A percentile compares a stretch with the other conserved stretches of the same genome.
These are phyloP conservation scores for Boletus pseudopeckii DNA, from an alignment of 768 basidiomycete genomes.

Conservation along the genomic window DNA sequence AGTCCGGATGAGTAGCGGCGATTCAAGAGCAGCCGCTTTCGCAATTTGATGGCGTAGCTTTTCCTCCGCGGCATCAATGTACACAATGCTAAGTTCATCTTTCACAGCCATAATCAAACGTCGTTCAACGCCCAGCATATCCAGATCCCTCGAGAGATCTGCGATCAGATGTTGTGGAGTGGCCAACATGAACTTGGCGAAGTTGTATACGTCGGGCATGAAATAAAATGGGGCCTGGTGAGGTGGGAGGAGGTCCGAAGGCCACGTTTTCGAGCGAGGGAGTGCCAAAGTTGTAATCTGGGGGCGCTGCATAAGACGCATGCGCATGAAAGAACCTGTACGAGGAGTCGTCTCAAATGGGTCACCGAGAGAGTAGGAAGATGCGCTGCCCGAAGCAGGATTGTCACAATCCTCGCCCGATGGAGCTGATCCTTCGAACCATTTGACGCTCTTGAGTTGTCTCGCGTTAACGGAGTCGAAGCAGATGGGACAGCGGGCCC, in stretches of 20 bases:
- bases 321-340: slow-evolving; percentile 60
- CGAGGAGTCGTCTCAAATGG: slow-evolving; percentile 40
- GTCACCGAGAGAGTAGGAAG: slow-evolving; percentile 41
- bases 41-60: slow-evolving; percentile 78
- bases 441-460: slow-evolving; percentile 91
- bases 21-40: slow-evolving; percentile 75
- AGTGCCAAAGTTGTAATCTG: slow-evolving; percentile 94
- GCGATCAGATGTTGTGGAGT: slow-evolving; percentile 79
- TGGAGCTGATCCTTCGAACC: slow-evolving; percentile 59
- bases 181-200: slow-evolving; percentile 95
- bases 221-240: slow-evolving; percentile 96
- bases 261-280: slow-evolving; percentile 90
- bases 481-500: slow-evolving; percentile 94
- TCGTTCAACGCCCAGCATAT: slow-evolving; percentile 69
- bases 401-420: slow-evolving; percentile 30
- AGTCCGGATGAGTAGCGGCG: slow-evolving; percentile 55
- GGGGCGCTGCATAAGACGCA: slow-evolving; percentile 91
- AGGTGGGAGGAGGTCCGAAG: slow-evolving; percentile 85
- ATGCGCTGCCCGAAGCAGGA: slow-evolving; percentile 36
- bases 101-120: slow-evolving; percentile 58
- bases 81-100: slow-evolving; percentile 75
- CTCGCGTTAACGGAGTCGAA: slow-evolving; percentile 88
- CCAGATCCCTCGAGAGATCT: slow-evolving; percentile 70
- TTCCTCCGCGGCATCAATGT: slow-evolving; percentile 74
- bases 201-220: slow-evolving; percentile 83